Evolutionary conservation across 1,139 yeast genomes (phyloP), one percentile per base, ranked within the genome.

Genomic region (Chernovozyma aurita): DNA sequence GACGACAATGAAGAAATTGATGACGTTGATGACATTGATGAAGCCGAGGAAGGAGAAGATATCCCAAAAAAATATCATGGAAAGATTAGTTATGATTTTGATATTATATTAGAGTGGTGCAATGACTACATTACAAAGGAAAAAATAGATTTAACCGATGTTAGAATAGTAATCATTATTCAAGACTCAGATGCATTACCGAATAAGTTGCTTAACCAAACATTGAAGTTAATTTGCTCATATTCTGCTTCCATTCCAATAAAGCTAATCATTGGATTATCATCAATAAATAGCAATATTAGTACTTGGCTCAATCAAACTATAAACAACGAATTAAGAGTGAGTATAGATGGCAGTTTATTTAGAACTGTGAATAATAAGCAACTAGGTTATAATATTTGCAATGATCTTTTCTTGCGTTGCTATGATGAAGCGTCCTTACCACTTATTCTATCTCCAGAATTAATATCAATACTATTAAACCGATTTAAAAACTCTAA

Each of bases 131-230:
- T 40, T 21, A 40, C 28, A 22, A 45, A 32, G 30, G 47, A 35
- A 27, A 48, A 40, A 35, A 39, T 38, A 14, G 41, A 34, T 17
- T 28, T 32, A 22, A 38, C 41, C 15, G 39, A 37, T 21, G 36
- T 60, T 12, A 48, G 70, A 17, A 49, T 73, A 15, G 56, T 76
- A 12, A 55, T 78, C 4, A 57, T 80, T 5, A 50, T 83, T n/a
- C 85, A 81, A 47, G 87, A 82, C 50, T 71, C 84, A 2, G 85
- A 78, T 46, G 69, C 83, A 3, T 70, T 81, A 39, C 73, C 70
- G 29, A 59, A 68, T 9, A 65, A 64, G n/a, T 63, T 78, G 2
- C 51, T 82, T 17, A 65, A 77, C 31, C 76, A 70, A 20, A 50
- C 80, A 25, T 48, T 82, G 18, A 65, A 64, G 34, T 52, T 76